These are phyloP conservation scores for Citrullus mucosospermus DNA, from an alignment of 306 rosid species.

Conservation along the genomic window DNA sequence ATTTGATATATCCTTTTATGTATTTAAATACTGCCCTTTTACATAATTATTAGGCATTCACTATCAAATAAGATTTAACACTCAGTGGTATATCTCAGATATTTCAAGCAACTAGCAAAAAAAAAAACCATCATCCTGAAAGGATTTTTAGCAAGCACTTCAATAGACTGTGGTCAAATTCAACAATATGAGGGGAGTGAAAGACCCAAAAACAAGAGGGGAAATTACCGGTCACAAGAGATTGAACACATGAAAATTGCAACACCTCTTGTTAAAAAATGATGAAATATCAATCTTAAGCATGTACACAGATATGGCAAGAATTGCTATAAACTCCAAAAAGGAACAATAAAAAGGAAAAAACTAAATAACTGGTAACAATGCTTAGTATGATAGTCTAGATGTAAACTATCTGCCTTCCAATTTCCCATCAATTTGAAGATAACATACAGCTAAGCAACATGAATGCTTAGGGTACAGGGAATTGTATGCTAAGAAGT, in stretches of 20 bases:
- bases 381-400: background rate
- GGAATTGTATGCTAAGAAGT: slow-evolving; percentile 13
- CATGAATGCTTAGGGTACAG: background rate
- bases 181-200: background rate
- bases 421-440: background rate
- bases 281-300: background rate
- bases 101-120: background rate
- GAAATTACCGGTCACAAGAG: background rate
- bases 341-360: background rate
- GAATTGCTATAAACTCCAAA: background rate
- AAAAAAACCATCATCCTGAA: background rate
- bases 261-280: background rate
- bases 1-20: background rate
- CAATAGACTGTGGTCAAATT: background rate
- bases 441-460: background rate
- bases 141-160: background rate
- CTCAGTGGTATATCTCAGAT: background rate
- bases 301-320: background rate
- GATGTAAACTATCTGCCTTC: background rate
- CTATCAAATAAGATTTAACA: background rate
- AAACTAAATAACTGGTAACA: background rate
- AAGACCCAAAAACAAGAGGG: background rate
- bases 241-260: background rate
- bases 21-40: background rate
- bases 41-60: background rate